phyloP scores from a whole-genome alignment of 805 yeast species.

The Limtongia smithiae region DNA sequence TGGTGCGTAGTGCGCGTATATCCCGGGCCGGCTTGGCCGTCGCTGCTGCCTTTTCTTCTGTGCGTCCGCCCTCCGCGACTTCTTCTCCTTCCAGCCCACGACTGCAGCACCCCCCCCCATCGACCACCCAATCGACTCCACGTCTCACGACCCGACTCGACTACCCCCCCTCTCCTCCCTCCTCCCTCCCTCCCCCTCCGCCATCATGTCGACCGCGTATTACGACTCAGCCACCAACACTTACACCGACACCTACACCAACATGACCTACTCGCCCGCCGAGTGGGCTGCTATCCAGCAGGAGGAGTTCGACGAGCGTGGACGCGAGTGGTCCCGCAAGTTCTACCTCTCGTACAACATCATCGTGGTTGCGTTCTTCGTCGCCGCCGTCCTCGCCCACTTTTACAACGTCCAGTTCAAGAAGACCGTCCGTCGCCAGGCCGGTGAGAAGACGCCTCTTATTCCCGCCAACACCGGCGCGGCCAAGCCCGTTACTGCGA shows the following conservation, averaged over 20 bases:
- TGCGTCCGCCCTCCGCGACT: no score
- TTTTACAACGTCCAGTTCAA: constrained; percentile 29
- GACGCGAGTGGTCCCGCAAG: constrained; percentile 30
- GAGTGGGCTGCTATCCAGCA: constrained; percentile 28
- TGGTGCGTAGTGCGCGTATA: no score
- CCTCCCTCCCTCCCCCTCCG: not conserved
- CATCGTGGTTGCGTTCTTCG: constrained; percentile 28
- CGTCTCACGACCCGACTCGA: no score
- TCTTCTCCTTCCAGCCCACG: not conserved
- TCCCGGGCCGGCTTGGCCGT: no score
- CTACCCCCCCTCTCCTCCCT: not conserved
- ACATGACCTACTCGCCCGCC: constrained; percentile 24
- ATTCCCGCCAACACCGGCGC: constrained; percentile 16
- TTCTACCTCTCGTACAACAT: constrained; percentile 28
- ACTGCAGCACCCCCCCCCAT: no score
- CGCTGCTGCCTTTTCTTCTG: no score
- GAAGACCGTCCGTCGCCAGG: constrained; percentile 22
- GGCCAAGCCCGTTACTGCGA: constrained; percentile 13
- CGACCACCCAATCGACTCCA: no score
- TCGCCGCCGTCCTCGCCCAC: constrained; percentile 23
- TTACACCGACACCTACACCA: constrained; percentile 17
- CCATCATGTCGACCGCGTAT: constrained; percentile 5
- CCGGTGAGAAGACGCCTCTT: constrained; percentile 24
- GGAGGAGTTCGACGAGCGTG: constrained; percentile 29
- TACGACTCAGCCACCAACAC: constrained; percentile 16